Conservation (phyloP, 768 basidiomycete genomes). For the Tephrocybe sp. region DNA sequence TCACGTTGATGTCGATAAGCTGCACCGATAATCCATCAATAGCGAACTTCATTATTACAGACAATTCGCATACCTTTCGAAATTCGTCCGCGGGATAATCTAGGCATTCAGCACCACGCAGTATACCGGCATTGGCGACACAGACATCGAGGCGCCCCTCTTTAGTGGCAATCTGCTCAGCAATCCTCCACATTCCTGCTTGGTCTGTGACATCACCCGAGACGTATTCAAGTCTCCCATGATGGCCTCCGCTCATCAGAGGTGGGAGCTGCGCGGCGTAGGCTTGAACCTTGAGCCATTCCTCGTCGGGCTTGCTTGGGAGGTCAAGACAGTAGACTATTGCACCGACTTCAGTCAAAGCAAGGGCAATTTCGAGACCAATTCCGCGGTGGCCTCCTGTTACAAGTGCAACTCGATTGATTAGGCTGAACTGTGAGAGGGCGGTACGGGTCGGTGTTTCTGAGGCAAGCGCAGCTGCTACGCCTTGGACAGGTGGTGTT, state of each 20-base stretch:
- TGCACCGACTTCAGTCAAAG: constrained; percentile 25
- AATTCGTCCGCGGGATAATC: constrained; percentile 58
- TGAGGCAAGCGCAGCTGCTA: constrained; percentile 21
- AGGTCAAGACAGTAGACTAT: constrained; percentile 63
- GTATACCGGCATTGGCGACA: constrained; percentile 64
- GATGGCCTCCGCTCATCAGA: constrained; percentile 19
- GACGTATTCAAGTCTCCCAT: constrained; percentile 43
- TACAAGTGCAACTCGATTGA: constrained; percentile 45
- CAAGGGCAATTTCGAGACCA: constrained; percentile 41
- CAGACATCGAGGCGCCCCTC: constrained; percentile 66
- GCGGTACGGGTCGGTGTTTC: constrained; percentile 11
- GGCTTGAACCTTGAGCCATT: constrained; percentile 45
- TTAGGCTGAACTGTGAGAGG: constrained; percentile 37
- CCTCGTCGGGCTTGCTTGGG: constrained; percentile 40
- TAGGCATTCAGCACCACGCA: constrained; percentile 46
- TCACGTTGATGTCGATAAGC: constrained; percentile 62
- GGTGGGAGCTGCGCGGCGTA: constrained; percentile 35
- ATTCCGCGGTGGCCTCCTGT: constrained; percentile 57
- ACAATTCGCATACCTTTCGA: constrained; percentile 38
- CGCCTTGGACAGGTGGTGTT: constrained; percentile 13
- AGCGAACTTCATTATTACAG: too few species aligned
- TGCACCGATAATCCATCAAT: constrained; percentile 15
- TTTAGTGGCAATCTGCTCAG: constrained; percentile 50
- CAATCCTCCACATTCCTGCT: constrained; percentile 38
- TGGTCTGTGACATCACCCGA: constrained; percentile 59